A percentile compares a stretch with the other conserved stretches of the same genome.
These are phyloP conservation scores for Suillus americanus DNA, from an alignment of 768 basidiomycete species.

Conservation along the genomic window DNA sequence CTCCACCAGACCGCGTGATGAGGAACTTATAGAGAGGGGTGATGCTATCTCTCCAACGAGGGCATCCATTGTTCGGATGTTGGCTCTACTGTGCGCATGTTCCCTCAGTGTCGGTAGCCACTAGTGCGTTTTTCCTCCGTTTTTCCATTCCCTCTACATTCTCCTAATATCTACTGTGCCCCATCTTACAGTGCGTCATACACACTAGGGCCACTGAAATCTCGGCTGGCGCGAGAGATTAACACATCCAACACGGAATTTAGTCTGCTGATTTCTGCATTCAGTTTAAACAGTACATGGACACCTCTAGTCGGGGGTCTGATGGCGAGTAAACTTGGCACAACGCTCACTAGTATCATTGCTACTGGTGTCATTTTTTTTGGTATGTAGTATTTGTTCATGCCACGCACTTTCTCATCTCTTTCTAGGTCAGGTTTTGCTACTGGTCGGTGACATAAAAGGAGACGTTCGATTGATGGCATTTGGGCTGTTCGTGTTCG, in stretches of 20 bases:
- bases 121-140: constrained; percentile 47
- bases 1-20: background rate
- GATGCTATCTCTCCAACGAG: constrained; percentile 26
- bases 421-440: constrained; percentile 56
- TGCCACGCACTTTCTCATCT: constrained; percentile 8
- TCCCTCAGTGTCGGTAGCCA: constrained; percentile 76
- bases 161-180: constrained; percentile 7
- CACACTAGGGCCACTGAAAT: constrained; percentile 78
- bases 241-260: constrained; percentile 78
- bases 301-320: constrained; percentile 80
- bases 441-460: constrained; percentile 64
- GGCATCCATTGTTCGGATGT: constrained; percentile 49
- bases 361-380: constrained; percentile 73
- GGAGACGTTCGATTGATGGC: constrained; percentile 68
- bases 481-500: constrained; percentile 76
- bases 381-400: constrained; percentile 34
- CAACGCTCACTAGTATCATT: constrained; percentile 67
- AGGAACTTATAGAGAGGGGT: background rate
- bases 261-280: constrained; percentile 73
- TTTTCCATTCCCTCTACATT: background rate
- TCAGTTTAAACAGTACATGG: constrained; percentile 72
- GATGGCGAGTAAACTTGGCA: constrained; percentile 68
- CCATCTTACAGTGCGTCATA: constrained; percentile 55
- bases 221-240: constrained; percentile 62
- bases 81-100: constrained; percentile 72